phyloP scores from a whole-genome alignment of 208 protist genomes.

The Polymyxa betae region DNA sequence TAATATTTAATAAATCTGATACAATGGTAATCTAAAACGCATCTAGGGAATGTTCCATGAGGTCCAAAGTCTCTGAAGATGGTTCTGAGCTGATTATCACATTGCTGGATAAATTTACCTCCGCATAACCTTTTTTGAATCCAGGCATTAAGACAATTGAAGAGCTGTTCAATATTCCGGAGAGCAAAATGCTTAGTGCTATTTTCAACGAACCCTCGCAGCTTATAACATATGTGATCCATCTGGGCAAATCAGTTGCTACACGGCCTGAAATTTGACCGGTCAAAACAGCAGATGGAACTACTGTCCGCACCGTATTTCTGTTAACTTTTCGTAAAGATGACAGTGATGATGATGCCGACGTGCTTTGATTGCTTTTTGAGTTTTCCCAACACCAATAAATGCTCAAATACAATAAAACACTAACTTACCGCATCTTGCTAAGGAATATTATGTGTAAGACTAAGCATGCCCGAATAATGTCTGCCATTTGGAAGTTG shows the following conservation, averaged over 20 bases:
- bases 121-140: background rate
- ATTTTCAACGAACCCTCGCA: background rate
- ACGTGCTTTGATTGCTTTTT: too few relatives aligned
- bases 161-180: background rate
- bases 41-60: too few relatives aligned
- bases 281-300: background rate
- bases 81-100: background rate
- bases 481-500: too few relatives aligned
- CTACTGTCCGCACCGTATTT: background rate
- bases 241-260: background rate
- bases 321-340: background rate
- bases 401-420: too few relatives aligned
- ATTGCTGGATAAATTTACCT: background rate
- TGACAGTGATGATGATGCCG: background rate
- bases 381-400: too few relatives aligned
- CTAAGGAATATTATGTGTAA: too few relatives aligned
- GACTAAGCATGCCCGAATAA: too few relatives aligned
- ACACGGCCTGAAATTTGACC: background rate
- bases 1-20: too few relatives aligned
- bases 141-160: background rate
- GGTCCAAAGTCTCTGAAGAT: background rate
- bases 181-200: background rate
- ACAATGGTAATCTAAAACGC: too few relatives aligned
- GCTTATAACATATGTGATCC: background rate
- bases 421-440: too few relatives aligned